phyloP scores from a whole-genome alignment of 1,139 yeast genomes.

The Wickerhamomyces sp. region DNA sequence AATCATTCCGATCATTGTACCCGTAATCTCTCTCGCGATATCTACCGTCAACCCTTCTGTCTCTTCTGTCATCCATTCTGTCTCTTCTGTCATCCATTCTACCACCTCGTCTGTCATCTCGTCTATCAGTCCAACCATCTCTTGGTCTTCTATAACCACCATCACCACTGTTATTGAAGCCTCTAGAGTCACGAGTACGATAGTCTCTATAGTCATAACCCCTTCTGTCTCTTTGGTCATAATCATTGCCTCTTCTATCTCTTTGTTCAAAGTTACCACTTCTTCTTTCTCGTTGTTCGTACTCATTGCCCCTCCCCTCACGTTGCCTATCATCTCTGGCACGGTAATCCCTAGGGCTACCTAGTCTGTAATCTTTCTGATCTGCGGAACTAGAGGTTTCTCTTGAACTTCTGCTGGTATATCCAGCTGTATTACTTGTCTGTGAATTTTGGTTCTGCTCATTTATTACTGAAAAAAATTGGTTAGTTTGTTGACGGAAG shows the following conservation, averaged over 20 bases:
- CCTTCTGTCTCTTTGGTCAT: conserved; percentile 7
- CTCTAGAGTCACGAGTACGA: conserved; percentile 10
- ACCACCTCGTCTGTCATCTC: conserved; percentile 2
- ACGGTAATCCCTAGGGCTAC: conserved; percentile 5
- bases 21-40: conserved; percentile 4
- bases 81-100: conserved; percentile 7
- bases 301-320: conserved; percentile 15
- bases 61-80: conserved; percentile 7
- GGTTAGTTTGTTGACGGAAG: neutral
- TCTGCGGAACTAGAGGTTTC: conserved; percentile 4
- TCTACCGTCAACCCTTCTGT: conserved; percentile 7
- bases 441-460: conserved; percentile 7
- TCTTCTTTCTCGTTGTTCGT: too few relatives aligned
- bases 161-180: conserved; percentile 4
- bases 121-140: neutral
- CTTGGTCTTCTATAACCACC: conserved; percentile 8
- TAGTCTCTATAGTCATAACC: conserved; percentile 8
- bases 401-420: conserved; percentile 5
- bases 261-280: too few relatives aligned
- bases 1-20: conserved; percentile 4
- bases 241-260: conserved; percentile 4
- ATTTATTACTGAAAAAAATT: conserved; percentile 6
- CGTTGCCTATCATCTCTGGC: conserved; percentile 9
- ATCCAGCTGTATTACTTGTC: neutral
- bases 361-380: conserved; percentile 2